phyloP scores from a whole-genome alignment of 768 basidiomycete species.

The Rickenella mellea region DNA sequence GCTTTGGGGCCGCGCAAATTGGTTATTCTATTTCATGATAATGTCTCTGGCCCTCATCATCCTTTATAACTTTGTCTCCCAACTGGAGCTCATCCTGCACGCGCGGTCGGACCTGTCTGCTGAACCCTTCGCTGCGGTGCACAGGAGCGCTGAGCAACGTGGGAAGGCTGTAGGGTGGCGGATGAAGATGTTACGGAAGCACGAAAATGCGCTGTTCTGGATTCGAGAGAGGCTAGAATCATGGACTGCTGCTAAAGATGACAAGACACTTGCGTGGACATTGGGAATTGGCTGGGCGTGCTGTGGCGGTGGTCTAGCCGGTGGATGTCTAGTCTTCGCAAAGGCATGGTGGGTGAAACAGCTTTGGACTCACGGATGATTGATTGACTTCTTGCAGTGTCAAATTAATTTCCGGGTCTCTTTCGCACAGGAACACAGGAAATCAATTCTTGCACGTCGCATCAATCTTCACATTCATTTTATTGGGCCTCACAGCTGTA shows the following conservation, averaged over 20 bases:
- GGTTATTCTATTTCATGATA: slow-evolving; percentile 85
- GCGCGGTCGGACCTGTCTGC: slow-evolving; percentile 63
- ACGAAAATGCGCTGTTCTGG: slow-evolving; percentile 40
- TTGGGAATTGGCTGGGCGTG: slow-evolving; percentile 93
- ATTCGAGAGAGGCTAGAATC: slow-evolving; percentile 55
- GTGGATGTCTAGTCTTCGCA: slow-evolving; percentile 81
- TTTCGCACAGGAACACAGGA: slow-evolving; percentile 76
- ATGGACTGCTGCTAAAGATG: slow-evolving; percentile 73
- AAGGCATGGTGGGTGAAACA: slow-evolving; percentile 48
- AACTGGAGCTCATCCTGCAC: slow-evolving; percentile 65
- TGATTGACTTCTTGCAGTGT: slow-evolving; percentile 37
- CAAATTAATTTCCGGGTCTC: slow-evolving; percentile 63
- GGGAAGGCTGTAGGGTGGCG: slow-evolving; percentile 14
- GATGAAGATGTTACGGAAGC: slow-evolving; percentile 26
- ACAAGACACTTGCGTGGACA: slow-evolving; percentile 82
- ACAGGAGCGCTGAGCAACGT: slow-evolving; percentile 2
- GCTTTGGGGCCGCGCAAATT: slow-evolving; percentile 80
- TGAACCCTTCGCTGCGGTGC: slow-evolving; percentile 33
- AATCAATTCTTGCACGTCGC: slow-evolving; percentile 80
- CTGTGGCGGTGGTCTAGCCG: slow-evolving; percentile 83
- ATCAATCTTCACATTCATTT: slow-evolving; percentile 58
- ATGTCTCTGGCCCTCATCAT: slow-evolving; percentile 61
- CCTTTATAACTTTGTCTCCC: slow-evolving; percentile 57
- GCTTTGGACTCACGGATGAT: background rate
- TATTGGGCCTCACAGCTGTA: slow-evolving; percentile 63